These are phyloP conservation scores for Penicillium sp. DNA, from an alignment of 2,329 filamentous ascomycete species.

Conservation along the genomic window DNA sequence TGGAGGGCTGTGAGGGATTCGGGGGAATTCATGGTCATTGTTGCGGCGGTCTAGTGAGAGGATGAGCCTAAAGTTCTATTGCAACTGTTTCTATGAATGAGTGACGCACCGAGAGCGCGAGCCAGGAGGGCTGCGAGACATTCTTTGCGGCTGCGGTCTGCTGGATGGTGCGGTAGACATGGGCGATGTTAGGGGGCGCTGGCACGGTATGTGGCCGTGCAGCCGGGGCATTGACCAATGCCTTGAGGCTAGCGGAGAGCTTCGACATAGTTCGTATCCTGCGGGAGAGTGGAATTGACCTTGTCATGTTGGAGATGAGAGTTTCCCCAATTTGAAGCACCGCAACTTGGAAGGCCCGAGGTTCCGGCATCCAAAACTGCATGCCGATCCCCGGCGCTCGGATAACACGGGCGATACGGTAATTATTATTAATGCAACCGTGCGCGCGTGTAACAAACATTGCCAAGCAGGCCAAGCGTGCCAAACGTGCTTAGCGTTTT, in stretches of 20 bases:
- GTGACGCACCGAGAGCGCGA: slow-evolving; percentile 62
- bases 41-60: slow-evolving; percentile 67
- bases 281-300: background rate
- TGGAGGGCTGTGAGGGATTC: slow-evolving; percentile 53
- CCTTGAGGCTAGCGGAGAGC: slow-evolving; percentile 70
- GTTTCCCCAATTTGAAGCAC: slow-evolving; percentile 3
- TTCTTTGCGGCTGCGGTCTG: slow-evolving; percentile 63
- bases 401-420: background rate
- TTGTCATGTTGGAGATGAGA: background rate
- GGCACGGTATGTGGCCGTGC: slow-evolving; percentile 66
- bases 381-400: slow-evolving; percentile 9
- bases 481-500: background rate
- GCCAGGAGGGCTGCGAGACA: slow-evolving; percentile 66
- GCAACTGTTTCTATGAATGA: background rate
- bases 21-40: slow-evolving; percentile 84
- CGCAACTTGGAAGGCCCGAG: slow-evolving; percentile 2
- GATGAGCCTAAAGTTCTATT: background rate
- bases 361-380: slow-evolving; percentile 7
- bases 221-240: slow-evolving; percentile 70
- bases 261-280: slow-evolving; percentile 64
- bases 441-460: no score
- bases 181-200: slow-evolving; percentile 63
- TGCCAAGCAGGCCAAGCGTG: background rate
- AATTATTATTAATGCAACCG: background rate
- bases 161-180: slow-evolving; percentile 66